These are phyloP conservation scores for Coemansia sp. DNA, from an alignment of 192 early-diverging fungal genomes.

Conservation along the genomic window DNA sequence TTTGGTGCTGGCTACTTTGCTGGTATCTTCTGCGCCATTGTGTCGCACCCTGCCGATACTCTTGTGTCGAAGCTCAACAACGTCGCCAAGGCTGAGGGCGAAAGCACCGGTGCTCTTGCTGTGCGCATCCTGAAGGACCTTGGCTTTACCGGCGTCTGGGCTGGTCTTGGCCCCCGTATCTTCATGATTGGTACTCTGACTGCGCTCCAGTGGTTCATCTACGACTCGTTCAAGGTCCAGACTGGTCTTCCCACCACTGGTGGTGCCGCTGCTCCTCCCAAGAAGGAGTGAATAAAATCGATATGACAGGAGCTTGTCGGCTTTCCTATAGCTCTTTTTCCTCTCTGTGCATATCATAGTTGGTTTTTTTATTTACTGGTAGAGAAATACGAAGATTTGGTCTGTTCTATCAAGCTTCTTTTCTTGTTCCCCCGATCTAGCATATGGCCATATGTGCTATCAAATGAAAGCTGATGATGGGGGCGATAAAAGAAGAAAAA, in stretches of 20 bases:
- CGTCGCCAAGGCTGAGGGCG: constrained; percentile 59
- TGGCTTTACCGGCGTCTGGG: constrained; percentile 69
- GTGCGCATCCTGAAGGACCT: constrained; percentile 62
- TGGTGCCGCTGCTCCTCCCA: constrained; percentile 39
- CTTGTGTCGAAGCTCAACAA: constrained; percentile 72
- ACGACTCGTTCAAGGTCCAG: constrained; percentile 77
- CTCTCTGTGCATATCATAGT: constrained; percentile 1
- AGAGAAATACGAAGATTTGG: not conserved
- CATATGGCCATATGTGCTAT: not conserved
- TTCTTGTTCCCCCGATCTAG: not conserved
- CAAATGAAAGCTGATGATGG: no score
- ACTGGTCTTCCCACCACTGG: constrained; percentile 72
- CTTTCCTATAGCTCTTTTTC: not conserved
- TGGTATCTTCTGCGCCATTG: constrained; percentile 85
- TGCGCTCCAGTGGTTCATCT: constrained; percentile 82
- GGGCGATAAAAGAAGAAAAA: no score
- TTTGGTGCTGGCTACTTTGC: constrained; percentile 86
- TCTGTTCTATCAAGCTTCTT: not conserved
- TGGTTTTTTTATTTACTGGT: not conserved
- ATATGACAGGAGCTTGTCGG: not conserved
- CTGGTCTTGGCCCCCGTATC: constrained; percentile 82
- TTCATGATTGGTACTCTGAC: constrained; percentile 93
- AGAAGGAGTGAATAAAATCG: constrained; percentile 45
- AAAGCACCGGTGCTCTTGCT: constrained; percentile 56
- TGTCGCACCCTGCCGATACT: constrained; percentile 89